Base-by-base conservation (phyloP, 139 green algal genomes). In the Picochlorum costavermella region DNA sequence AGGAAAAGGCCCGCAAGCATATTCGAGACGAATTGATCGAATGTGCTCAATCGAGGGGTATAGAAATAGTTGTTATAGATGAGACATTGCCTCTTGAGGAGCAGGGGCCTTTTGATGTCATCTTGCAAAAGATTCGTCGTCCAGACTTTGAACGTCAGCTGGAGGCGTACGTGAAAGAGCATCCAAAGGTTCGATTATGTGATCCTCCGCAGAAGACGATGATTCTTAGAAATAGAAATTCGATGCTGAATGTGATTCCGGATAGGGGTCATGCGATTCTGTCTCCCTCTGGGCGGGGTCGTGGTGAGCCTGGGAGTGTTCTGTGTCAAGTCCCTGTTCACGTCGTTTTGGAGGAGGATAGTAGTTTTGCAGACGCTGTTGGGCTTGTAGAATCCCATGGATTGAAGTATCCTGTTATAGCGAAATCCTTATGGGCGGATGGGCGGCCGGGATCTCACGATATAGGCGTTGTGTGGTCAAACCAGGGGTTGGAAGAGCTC, bases 351-450 rank as follows among this genome's bases (percentile, higher is more conserved):
- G 33, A 57, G 6, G 65, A 63, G 53, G 71, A 70, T 25, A 62
- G 45, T 20, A 51, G 13, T 26, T 56, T 71, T 3, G 60, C 55
- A n/a, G 25, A 72, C 23, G 82, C 72, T 1, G 5, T 57, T 29
- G 43, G 45, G 1, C 30, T 60, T 29, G 20, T 89, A 57, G 11
- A 45, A 6, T 60, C 48, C 4, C 67, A 67, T 0, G 72, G 74
- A 9, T 69, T 94, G 50, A 20, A 6, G 2, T 78, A 72, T 25
- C 88, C 88, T 2, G 57, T 95, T 68, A 55, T 95, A 55, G 80
- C 81, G n/a, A 95, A 95, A 73, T 83, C 84, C 3, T 63, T 87
- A 33, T 91, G 78, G 77, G 81, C 88, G 3, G 88, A 92, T 61
- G 88, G 88, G 4, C 68, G 88, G 0, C 79, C 88, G 33, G 86